Evolutionary conservation across 345 rosid genomes (phyloP).

Genomic region (Eucalyptus globulus): DNA sequence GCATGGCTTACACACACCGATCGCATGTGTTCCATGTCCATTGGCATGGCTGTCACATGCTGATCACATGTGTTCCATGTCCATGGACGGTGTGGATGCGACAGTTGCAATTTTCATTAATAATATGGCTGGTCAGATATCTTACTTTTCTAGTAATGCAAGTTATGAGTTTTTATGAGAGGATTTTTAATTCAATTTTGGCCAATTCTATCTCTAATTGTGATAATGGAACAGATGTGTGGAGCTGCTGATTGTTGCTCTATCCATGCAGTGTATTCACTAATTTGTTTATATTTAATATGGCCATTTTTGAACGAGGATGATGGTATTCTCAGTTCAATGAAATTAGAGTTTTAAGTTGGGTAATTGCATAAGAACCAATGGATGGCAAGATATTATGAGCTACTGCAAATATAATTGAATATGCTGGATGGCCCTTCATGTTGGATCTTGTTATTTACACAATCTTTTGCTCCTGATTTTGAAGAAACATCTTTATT

Average conservation of each 20-base stretch:
- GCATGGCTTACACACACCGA: background rate
- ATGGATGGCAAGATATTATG: background rate
- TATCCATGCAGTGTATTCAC: background rate
- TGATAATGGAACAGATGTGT: background rate
- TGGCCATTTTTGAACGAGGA: background rate
- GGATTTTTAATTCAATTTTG: background rate
- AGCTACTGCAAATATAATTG: background rate
- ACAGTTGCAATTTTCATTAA: background rate
- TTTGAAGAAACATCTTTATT: background rate
- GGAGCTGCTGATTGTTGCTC: background rate
- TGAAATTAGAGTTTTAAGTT: background rate
- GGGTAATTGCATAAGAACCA: background rate
- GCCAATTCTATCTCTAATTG: background rate
- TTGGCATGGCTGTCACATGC: background rate
- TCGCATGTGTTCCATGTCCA: background rate
- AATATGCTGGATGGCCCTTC: background rate
- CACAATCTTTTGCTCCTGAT: background rate
- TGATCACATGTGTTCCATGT: background rate
- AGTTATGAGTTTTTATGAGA: background rate
- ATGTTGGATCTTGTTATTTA: background rate
- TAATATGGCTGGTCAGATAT: background rate
- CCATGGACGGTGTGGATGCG: background rate
- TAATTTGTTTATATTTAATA: background rate
- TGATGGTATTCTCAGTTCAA: background rate
- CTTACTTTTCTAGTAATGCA: background rate